A percentile compares a stretch with the other conserved stretches of the same genome.
Conservation (phyloP, 2,329 filamentous ascomycete genomes). For the Alternaria triticimaculans region DNA sequence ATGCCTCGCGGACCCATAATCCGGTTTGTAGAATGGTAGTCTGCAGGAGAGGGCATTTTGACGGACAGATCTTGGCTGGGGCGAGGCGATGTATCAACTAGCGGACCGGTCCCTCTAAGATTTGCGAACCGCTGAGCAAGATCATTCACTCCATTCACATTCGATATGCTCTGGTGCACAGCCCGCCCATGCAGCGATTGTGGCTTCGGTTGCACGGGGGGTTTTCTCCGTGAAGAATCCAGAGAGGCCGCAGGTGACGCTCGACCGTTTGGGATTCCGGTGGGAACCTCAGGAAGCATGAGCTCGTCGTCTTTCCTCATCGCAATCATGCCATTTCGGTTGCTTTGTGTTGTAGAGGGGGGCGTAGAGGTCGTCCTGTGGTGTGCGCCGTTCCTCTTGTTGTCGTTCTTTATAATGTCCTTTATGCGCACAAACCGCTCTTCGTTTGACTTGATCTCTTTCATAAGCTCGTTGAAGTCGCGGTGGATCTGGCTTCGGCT, state of each 20-base stretch:
- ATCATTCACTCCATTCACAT: constrained; percentile 33
- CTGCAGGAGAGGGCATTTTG: constrained; percentile 52
- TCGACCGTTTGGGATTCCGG: constrained; percentile 24
- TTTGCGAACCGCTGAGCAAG: constrained; percentile 50
- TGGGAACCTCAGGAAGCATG: constrained; percentile 45
- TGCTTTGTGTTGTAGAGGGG: constrained; percentile 15
- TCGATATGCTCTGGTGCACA: constrained; percentile 49
- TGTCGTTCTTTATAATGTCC: constrained; percentile 59
- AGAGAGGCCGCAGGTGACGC: constrained; percentile 23
- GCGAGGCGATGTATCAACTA: constrained; percentile 31
- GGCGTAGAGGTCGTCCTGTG: constrained; percentile 25
- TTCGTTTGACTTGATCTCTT: constrained; percentile 46
- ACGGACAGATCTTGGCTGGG: constrained; percentile 42
- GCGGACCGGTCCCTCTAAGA: constrained; percentile 31
- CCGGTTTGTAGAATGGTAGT: constrained; percentile 42
- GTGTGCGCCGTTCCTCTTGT: constrained; percentile 63
- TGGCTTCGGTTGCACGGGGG: constrained; percentile 69
- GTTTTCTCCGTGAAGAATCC: constrained; percentile 38
- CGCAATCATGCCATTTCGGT: constrained; percentile 22
- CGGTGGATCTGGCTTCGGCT: constrained; percentile 59
- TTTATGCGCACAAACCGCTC: constrained; percentile 57
- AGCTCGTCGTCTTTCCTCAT: constrained; percentile 38
- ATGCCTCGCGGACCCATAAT: constrained; percentile 62
- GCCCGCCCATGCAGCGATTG: constrained; percentile 69
- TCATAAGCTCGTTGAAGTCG: constrained; percentile 49